Conservation (phyloP, 371 early-diverging fungal species). For the Mortierella polycephala region DNA sequence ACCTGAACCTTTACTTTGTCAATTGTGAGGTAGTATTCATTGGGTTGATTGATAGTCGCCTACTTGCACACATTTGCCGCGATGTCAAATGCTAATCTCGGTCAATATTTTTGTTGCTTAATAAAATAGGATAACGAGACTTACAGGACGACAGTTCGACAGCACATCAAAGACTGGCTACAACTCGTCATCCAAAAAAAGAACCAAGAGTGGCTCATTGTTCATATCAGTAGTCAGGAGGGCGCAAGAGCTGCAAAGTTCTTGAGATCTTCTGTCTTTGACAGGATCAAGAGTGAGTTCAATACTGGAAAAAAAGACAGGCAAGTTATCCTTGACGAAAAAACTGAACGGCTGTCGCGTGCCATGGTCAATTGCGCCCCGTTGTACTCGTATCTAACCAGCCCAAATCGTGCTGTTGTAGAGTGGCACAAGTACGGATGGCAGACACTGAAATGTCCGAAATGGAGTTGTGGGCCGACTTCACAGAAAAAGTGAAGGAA, state of each 20-base stretch:
- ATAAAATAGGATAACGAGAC: conserved; percentile 78
- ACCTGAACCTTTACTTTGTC: conserved; percentile 85
- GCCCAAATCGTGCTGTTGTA: conserved; percentile 21
- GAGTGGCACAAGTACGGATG: conserved; percentile 71
- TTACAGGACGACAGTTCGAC: conserved; percentile 79
- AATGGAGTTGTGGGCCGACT: conserved; percentile 81
- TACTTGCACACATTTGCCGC: not conserved
- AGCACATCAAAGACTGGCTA: conserved; percentile 87
- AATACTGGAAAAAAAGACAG: conserved; percentile 78
- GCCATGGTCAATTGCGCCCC: not conserved
- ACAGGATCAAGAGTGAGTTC: conserved; percentile 91
- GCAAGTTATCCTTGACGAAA: conserved; percentile 29
- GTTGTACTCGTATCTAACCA: not conserved
- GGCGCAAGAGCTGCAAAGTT: conserved; percentile 69
- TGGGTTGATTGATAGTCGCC: not conserved
- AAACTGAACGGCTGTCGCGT: too few species aligned
- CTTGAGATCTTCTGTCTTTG: conserved; percentile 80
- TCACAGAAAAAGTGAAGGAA: conserved; percentile 84
- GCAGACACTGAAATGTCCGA: conserved; percentile 69
- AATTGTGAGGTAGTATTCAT: conserved; percentile 74
- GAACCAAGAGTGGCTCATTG: conserved; percentile 93
- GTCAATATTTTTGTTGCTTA: not conserved
- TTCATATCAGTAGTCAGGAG: conserved; percentile 82
- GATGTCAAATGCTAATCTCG: not conserved
- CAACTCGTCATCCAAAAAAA: conserved; percentile 77